Percentiles rank a stretch among this genome's conserved stretches.
Conservation (phyloP, 2,329 filamentous ascomycete species). For the Lecanoromycetidae sp. region DNA sequence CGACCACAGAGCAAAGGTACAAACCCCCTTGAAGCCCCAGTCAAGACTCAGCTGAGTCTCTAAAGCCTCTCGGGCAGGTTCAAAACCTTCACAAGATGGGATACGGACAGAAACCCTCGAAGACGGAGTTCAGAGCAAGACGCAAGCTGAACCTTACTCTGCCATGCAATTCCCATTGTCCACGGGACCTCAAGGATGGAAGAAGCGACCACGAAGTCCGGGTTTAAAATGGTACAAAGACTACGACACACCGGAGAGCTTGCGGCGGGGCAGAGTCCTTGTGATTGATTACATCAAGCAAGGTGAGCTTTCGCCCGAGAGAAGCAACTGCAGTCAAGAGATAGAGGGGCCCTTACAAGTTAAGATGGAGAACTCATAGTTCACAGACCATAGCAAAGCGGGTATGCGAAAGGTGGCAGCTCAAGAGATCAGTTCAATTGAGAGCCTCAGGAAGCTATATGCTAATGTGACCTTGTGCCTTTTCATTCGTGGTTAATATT, state of each 20-base stretch:
- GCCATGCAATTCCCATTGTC: slow-evolving; percentile 10
- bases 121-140: neutral
- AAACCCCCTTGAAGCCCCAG: neutral
- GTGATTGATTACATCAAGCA: slow-evolving; percentile 39
- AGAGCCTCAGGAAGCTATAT: slow-evolving; percentile 35
- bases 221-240: slow-evolving; percentile 28
- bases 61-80: neutral
- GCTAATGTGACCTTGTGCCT: slow-evolving; percentile 14
- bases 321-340: neutral
- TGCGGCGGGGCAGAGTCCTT: slow-evolving; percentile 33
- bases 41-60: neutral
- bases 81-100: neutral
- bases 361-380: neutral
- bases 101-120: neutral
- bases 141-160: slow-evolving; percentile 4
- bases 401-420: slow-evolving; percentile 35
- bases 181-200: slow-evolving; percentile 5
- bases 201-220: slow-evolving; percentile 18
- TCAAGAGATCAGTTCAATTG: slow-evolving; percentile 36
- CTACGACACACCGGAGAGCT: slow-evolving; percentile 23
- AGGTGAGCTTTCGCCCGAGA: slow-evolving; percentile 19
- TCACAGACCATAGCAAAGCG: slow-evolving; percentile 26
- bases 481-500: neutral
- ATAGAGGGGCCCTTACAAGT: neutral
- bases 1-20: neutral